Evolutionary conservation across 306 rosid genomes (phyloP), one percentile per base, ranked within the genome.

Genomic region (Heteromeles arbutifolia): DNA sequence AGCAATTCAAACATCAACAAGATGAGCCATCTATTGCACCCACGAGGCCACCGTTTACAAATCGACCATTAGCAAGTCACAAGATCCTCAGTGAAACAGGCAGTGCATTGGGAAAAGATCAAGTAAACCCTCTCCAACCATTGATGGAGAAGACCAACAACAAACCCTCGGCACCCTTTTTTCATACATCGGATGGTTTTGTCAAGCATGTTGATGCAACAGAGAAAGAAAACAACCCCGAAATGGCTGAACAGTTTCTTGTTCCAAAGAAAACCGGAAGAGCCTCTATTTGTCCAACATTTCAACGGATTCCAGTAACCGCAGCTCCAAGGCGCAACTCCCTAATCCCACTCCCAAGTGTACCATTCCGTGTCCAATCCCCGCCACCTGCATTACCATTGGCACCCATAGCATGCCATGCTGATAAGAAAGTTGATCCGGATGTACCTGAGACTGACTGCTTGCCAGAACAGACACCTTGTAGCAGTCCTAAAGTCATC

Each of bases 141-240:
- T 82, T 88, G 19, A 70, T 54, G 21, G 97, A 95, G 83, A 90
- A 87, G 84, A 88, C 76, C 74, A 79, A 24, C 80, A 78, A 66
- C 67, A 90, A 84, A 64, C 79, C 87, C 53, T 65, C 57, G 24
- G 72, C 84, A 28, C 91, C 90, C 56, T 76, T 84, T 84, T 69
- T 86, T 56, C 86, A 21, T 61, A 62, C 87, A 74, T 74, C 76
- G 57, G 90, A 93, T 56, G 86, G 77, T 77, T 89, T 88, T 79
- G 69, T 74, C 75, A 84, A 81, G 86, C 81, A 75, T 84, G 81
- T 82, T 73, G 97, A 88, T 83, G 80, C 77, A 0, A 53, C 81
- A 11, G 98, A 95, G 82, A 95, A 95, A 80, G 98, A 95, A 85
- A 95, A 95, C 86, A 89, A 85, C 67, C 96, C 96, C 14, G 91